phyloP scores from a whole-genome alignment of 2,329 filamentous ascomycete species.

The Xylaria multiplex region DNA sequence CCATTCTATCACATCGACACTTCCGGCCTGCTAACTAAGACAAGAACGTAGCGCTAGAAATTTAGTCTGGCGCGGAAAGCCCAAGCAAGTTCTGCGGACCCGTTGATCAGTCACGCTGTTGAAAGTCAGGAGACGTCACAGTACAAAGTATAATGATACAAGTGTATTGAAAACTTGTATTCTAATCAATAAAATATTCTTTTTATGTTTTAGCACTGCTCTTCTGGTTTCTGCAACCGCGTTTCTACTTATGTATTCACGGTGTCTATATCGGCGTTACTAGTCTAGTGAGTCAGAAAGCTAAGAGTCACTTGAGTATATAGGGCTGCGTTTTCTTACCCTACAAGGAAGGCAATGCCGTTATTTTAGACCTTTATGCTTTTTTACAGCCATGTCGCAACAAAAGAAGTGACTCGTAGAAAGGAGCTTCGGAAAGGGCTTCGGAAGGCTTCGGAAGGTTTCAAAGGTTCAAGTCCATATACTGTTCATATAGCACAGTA shows the following conservation, averaged over 20 bases:
- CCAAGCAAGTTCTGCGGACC: constrained; percentile 15
- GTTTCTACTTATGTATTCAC: neutral
- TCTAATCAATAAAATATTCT: neutral
- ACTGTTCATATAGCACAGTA: too few relatives aligned
- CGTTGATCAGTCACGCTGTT: neutral
- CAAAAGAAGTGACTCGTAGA: too few relatives aligned
- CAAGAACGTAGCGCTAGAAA: neutral
- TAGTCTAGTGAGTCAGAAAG: constrained; percentile 24
- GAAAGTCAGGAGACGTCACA: neutral
- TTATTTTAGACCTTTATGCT: neutral
- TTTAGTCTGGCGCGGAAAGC: neutral
- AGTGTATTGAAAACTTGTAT: neutral
- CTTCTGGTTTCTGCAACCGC: neutral
- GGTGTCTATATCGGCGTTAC: neutral
- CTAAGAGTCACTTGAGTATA: constrained; percentile 17
- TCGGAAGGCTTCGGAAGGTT: too few relatives aligned
- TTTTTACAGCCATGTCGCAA: neutral
- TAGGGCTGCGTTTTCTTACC: constrained; percentile 11
- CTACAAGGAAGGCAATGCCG: constrained; percentile 16
- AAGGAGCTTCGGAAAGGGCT: neutral
- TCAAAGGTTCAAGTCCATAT: too few relatives aligned
- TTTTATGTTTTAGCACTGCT: neutral
- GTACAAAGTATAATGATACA: neutral
- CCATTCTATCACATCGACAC: constrained; percentile 31
- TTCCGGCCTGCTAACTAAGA: neutral